Percentiles rank a stretch among this genome's conserved stretches.
phyloP scores from a whole-genome alignment of 2,329 filamentous ascomycete species.

The Fusarium concolor region DNA sequence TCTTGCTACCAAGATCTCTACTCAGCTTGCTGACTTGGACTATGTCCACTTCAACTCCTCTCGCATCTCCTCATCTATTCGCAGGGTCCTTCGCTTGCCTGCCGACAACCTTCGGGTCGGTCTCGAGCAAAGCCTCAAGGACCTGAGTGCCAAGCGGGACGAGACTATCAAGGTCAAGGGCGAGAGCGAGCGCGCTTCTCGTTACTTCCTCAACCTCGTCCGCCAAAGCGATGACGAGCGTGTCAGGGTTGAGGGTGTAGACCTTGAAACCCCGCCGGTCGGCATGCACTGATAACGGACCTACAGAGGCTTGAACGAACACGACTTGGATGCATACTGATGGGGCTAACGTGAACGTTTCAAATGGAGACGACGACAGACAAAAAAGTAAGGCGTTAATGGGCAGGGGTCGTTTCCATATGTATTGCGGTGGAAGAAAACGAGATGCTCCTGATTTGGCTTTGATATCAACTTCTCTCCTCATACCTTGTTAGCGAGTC shows the following conservation, averaged over 20 bases:
- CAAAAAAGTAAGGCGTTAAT: slow-evolving; percentile 38
- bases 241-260: slow-evolving; percentile 62
- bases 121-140: slow-evolving; percentile 86
- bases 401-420: slow-evolving; percentile 22
- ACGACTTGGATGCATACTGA: slow-evolving; percentile 5
- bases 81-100: slow-evolving; percentile 88
- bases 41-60: slow-evolving; percentile 91
- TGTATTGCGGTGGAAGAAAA: slow-evolving; percentile 31
- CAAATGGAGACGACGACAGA: slow-evolving; percentile 14
- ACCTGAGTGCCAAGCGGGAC: slow-evolving; percentile 80
- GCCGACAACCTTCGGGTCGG: slow-evolving; percentile 87
- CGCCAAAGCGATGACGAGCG: slow-evolving; percentile 69
- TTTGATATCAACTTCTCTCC: slow-evolving; percentile 38
- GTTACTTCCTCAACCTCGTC: slow-evolving; percentile 91
- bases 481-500: slow-evolving; percentile 38
- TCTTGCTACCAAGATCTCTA: slow-evolving; percentile 84
- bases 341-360: slow-evolving; percentile 7
- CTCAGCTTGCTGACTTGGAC: slow-evolving; percentile 83
- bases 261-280: slow-evolving; percentile 65
- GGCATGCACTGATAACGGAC: slow-evolving; percentile 46
- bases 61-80: slow-evolving; percentile 86
- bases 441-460: slow-evolving; percentile 32
- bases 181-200: slow-evolving; percentile 87
- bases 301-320: slow-evolving; percentile 22
- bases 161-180: slow-evolving; percentile 83